A percentile compares a stretch with the other conserved stretches of the same genome.
phyloP scores from a whole-genome alignment of 2,329 filamentous ascomycete species.

The Aspergillus sp. region DNA sequence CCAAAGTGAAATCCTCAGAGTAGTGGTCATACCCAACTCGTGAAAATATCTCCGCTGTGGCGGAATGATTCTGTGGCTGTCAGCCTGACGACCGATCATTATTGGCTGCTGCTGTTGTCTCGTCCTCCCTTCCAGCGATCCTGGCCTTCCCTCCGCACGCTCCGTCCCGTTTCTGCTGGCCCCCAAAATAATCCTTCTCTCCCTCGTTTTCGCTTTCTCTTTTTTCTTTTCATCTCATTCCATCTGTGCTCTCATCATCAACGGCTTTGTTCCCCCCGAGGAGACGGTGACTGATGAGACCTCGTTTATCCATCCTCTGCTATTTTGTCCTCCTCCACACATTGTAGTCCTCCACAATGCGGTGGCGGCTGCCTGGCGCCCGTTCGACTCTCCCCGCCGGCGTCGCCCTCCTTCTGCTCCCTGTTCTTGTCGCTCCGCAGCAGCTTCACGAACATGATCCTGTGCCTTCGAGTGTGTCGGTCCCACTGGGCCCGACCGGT shows the following conservation, averaged over 20 bases:
- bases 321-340: slow-evolving; percentile 9
- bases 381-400: slow-evolving; percentile 51
- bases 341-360: slow-evolving; percentile 49
- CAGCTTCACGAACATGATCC: slow-evolving; percentile 45
- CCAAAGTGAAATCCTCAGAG: too few relatives aligned
- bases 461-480: slow-evolving; percentile 22
- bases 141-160: too few relatives aligned
- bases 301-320: neutral
- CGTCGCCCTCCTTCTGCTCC: slow-evolving; percentile 55
- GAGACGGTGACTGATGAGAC: neutral
- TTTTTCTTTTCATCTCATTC: slow-evolving; percentile 12
- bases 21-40: too few relatives aligned
- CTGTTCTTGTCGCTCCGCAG: slow-evolving; percentile 61
- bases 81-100: too few relatives aligned
- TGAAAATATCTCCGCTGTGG: too few relatives aligned
- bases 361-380: slow-evolving; percentile 61
- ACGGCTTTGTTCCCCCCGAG: too few relatives aligned
- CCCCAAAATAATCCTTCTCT: neutral
- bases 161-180: neutral
- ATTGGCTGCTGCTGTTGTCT: too few relatives aligned
- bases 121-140: too few relatives aligned
- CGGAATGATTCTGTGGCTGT: too few relatives aligned
- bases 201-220: slow-evolving; percentile 4
- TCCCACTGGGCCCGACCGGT: slow-evolving; percentile 19
- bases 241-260: slow-evolving; percentile 2